These are phyloP conservation scores for Cyathus striatus DNA, from an alignment of 768 basidiomycete genomes.

Conservation along the genomic window DNA sequence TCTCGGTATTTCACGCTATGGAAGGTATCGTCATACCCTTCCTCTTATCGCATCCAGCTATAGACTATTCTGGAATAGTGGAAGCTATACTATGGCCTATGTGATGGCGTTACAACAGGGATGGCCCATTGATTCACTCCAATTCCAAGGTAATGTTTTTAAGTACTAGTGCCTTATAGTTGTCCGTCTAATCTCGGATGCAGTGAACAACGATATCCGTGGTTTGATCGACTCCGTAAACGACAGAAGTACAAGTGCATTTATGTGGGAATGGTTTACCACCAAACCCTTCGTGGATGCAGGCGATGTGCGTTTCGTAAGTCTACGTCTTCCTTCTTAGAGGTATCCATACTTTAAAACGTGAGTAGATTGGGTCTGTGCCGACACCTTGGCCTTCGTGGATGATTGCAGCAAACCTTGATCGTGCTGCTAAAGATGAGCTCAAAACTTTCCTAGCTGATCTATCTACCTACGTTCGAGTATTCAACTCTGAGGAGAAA, in stretches of 20 bases:
- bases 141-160: slow-evolving; percentile 57
- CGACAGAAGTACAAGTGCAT: slow-evolving; percentile 80
- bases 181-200: too few relatives aligned
- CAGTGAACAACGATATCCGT: slow-evolving; percentile 79
- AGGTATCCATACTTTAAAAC: background rate
- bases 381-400: slow-evolving; percentile 97
- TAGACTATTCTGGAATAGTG: too few relatives aligned
- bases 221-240: slow-evolving; percentile 86
- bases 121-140: slow-evolving; percentile 60
- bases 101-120: slow-evolving; percentile 89
- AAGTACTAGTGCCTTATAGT: too few relatives aligned
- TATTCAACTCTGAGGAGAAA: slow-evolving; percentile 57
- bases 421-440: slow-evolving; percentile 45
- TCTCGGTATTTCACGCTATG: slow-evolving; percentile 84
- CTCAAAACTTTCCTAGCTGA: slow-evolving; percentile 56
- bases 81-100: slow-evolving; percentile 92
- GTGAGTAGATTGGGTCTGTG: slow-evolving; percentile 78
- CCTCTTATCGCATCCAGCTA: too few relatives aligned
- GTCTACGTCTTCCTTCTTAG: slow-evolving; percentile 20
- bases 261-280: slow-evolving; percentile 95
- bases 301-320: slow-evolving; percentile 78
- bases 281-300: slow-evolving; percentile 70
- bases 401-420: slow-evolving; percentile 83
- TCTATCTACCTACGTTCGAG: slow-evolving; percentile 60
- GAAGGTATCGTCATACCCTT: slow-evolving; percentile 49